Evolutionary conservation across 345 rosid species (phyloP), one percentile per base, ranked within the genome.

Genomic region (Lepidium africanum): DNA sequence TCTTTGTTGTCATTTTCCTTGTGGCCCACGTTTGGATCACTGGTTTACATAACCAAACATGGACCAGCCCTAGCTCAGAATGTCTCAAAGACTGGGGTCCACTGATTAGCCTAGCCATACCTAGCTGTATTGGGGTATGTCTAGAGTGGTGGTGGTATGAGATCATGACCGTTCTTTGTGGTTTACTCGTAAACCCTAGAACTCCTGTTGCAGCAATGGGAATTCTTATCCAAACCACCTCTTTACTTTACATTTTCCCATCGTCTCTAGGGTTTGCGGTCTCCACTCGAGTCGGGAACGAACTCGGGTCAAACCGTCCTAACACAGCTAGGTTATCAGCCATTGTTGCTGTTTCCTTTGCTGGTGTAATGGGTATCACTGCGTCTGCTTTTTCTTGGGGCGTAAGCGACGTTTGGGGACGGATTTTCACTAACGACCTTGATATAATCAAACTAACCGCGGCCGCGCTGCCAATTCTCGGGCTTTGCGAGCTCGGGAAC

Each of bases 111-210:
- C 79, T 90, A 0, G 91, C 98, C 7, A 86, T 77, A 58, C 98
- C 97, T 30, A 92, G 98, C 81, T 92, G 97, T 76, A 70, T 88
- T 1, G 89, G 96, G 9, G 96, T 90, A 51, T 92, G 98, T 56
- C 78, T 92, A 45, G 98, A 92, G 76, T 87, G 93, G 93, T 85
- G 93, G 93, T 87, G 93, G 93, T 87, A 85, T 66, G 90, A 87
- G 82, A 88, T 92, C 77, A 90, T 90, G 97, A 90, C 89, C 68
- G 83, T 92, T 49, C 59, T 90, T 46, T 92, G 98, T 36, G 98
- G 98, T 57, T 80, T 92, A 40, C 67, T 90, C 51, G 67, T 49
- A 27, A 75, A 85, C 81, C 96, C 98, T 16, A 78, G 82, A 71
- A 74, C 91, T 5, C 68, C 91, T 13, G 91, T 92, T 3, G 98